These are phyloP conservation scores for Boletus semigastroideus DNA, from an alignment of 1,284 basidiomycete genomes.

Conservation along the genomic window DNA sequence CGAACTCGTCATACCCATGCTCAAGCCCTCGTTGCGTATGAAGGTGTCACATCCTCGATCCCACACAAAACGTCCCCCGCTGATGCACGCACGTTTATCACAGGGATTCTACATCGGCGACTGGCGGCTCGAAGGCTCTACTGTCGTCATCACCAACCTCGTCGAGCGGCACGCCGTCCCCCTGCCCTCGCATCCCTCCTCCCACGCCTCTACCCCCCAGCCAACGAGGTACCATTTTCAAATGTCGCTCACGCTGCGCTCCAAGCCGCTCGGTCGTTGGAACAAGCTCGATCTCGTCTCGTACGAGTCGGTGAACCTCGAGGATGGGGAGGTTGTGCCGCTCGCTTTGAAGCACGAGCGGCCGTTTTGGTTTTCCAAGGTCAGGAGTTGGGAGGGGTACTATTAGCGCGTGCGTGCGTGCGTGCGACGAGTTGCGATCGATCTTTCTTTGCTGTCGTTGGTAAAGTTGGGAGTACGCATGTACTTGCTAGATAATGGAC, in stretches of 20 bases:
- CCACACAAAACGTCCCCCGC: neutral
- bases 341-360: conserved; percentile 81
- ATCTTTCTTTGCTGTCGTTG: no score
- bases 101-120: conserved; percentile 71
- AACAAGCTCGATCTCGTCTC: conserved; percentile 79
- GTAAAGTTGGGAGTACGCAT: no score
- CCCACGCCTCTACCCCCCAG: conserved; percentile 10
- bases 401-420: conserved; percentile 2
- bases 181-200: conserved; percentile 22
- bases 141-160: conserved; percentile 62
- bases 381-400: conserved; percentile 51
- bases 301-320: conserved; percentile 75
- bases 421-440: no score
- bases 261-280: conserved; percentile 82
- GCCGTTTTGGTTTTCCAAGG: conserved; percentile 92
- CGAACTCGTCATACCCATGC: conserved; percentile 71
- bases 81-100: conserved; percentile 2
- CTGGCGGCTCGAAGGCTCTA: conserved; percentile 63
- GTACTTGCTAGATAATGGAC: no score
- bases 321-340: conserved; percentile 72
- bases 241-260: conserved; percentile 80
- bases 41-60: conserved; percentile 51
- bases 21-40: conserved; percentile 75
- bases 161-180: conserved; percentile 46
- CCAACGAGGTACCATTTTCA: conserved; percentile 72